Conservation (phyloP, 176 grass and related monocot species). For the Ampelocalamus luodianensis region DNA sequence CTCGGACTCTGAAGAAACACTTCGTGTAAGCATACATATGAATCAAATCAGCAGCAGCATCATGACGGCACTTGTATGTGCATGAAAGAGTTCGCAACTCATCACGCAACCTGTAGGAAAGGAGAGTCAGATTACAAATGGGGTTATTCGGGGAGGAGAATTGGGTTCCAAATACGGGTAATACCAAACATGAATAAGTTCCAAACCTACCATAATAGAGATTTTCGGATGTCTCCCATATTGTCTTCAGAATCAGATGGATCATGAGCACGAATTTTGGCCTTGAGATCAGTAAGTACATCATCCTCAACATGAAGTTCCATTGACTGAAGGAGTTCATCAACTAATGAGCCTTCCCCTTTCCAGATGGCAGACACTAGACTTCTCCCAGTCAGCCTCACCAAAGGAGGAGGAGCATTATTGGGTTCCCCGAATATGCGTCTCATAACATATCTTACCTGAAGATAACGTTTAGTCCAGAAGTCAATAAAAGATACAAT, state of each 20-base stretch:
- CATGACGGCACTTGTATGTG: conserved; percentile 92
- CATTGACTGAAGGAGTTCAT: conserved; percentile 80
- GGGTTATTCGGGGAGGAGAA: neutral
- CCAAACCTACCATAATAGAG: conserved; percentile 75
- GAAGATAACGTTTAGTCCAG: conserved; percentile 32
- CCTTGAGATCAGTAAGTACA: conserved; percentile 69
- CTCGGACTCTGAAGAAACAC: conserved; percentile 82
- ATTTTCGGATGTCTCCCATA: conserved; percentile 62
- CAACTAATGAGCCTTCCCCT: conserved; percentile 83
- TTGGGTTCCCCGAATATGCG: conserved; percentile 74
- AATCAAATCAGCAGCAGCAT: conserved; percentile 96
- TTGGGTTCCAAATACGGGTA: conserved; percentile 16
- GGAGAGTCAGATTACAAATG: too few species aligned
- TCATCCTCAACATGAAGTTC: conserved; percentile 83
- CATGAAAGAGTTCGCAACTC: conserved; percentile 81
- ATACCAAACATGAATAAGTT: conserved; percentile 22
- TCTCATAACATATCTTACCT: conserved; percentile 94
- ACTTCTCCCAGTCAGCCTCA: conserved; percentile 69
- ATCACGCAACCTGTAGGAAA: conserved; percentile 80
- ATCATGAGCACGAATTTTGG: conserved; percentile 73
- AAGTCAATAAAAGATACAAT: conserved; percentile 32
- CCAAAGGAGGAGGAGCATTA: conserved; percentile 91
- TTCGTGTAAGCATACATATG: conserved; percentile 99
- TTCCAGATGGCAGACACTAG: conserved; percentile 85
- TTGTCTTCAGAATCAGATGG: conserved; percentile 81